Evolutionary conservation across 192 early-diverging fungal genomes (phyloP).

Genomic region (Helicostylum pulchrum): DNA sequence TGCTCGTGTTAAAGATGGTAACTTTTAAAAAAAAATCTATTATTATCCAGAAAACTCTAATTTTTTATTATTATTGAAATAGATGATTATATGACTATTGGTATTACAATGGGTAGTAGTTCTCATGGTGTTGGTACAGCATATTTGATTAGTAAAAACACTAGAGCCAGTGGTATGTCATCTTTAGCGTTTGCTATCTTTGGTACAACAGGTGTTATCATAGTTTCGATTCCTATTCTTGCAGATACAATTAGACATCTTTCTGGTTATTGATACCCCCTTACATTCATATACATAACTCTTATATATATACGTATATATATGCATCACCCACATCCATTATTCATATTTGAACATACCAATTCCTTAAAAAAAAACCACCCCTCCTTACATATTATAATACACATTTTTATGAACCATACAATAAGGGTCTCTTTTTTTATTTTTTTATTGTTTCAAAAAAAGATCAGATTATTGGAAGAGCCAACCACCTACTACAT

Average conservation of each 20-base stretch:
- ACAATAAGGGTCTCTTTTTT: too few species aligned
- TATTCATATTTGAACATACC: not conserved
- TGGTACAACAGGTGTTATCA: slow-evolving; percentile 17
- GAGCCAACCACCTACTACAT: slow-evolving; percentile 39
- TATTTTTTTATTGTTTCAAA: too few species aligned
- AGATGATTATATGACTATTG: slow-evolving; percentile 31
- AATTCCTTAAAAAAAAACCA: too few species aligned
- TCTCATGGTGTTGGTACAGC: slow-evolving; percentile 29
- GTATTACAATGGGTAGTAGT: slow-evolving; percentile 25
- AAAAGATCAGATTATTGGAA: slow-evolving; percentile 12
- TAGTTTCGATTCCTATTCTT: slow-evolving; percentile 13
- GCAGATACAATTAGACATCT: slow-evolving; percentile 1
- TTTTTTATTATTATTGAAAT: not conserved
- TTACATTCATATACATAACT: too few species aligned
- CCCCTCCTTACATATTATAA: too few species aligned
- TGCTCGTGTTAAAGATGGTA: slow-evolving; percentile 3
- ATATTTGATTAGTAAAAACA: slow-evolving; percentile 9
- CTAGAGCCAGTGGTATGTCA: slow-evolving; percentile 14
- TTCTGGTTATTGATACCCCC: slow-evolving; percentile 1
- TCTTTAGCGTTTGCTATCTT: slow-evolving; percentile 21
- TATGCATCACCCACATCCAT: not conserved
- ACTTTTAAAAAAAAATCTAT: not conserved
- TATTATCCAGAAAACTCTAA: not conserved
- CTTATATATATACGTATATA: not conserved
- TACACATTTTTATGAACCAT: too few species aligned